A percentile compares a stretch with the other conserved stretches of the same genome.
Conservation (phyloP, 2,329 filamentous ascomycete species). For the Fusarium guadeloupense region DNA sequence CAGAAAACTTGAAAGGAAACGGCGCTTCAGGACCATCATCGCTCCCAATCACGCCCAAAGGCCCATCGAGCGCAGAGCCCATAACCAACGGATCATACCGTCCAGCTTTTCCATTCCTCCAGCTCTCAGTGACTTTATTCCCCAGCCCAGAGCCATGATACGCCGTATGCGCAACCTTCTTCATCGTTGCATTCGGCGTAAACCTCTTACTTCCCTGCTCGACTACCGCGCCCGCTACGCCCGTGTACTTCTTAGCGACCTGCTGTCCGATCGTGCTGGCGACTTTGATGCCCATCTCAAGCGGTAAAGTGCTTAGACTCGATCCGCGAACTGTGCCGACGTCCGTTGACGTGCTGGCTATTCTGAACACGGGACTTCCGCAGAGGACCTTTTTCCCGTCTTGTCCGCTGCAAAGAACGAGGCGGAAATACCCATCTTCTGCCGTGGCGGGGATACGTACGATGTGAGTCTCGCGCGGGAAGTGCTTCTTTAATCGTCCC, state of each 20-base stretch:
- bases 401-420: constrained; percentile 66
- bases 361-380: constrained; percentile 72
- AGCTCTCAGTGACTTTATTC: constrained; percentile 45
- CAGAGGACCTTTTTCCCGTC: constrained; percentile 65
- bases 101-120: constrained; percentile 50
- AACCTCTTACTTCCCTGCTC: constrained; percentile 52
- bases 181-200: constrained; percentile 45
- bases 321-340: constrained; percentile 70
- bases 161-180: constrained; percentile 53
- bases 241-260: constrained; percentile 55
- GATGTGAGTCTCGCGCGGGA: constrained; percentile 69
- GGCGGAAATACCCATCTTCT: constrained; percentile 73
- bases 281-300: constrained; percentile 71
- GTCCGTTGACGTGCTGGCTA: constrained; percentile 72
- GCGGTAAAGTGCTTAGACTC: constrained; percentile 69
- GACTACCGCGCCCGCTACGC: constrained; percentile 51
- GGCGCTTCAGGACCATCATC: constrained; percentile 62
- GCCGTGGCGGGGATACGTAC: constrained; percentile 71
- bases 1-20: constrained; percentile 63
- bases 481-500: constrained; percentile 57
- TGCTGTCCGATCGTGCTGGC: constrained; percentile 60
- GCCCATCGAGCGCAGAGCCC: constrained; percentile 46
- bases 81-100: constrained; percentile 50
- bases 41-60: constrained; percentile 54
- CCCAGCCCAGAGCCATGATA: constrained; percentile 46